phyloP scores from a whole-genome alignment of 345 rosid species.

The Barbarea vulgaris region DNA sequence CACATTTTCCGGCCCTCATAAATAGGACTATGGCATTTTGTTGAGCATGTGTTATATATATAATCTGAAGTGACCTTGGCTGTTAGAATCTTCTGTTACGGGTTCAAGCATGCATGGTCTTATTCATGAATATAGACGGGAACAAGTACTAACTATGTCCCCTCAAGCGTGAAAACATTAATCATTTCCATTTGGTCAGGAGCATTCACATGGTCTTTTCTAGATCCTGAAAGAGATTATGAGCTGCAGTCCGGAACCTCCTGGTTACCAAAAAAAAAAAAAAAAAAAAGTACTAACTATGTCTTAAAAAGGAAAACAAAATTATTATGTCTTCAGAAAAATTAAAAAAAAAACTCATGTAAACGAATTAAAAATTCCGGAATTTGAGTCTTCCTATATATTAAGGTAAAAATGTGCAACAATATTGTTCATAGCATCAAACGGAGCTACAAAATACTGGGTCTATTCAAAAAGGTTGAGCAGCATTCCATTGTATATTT shows the following conservation, averaged over 20 bases:
- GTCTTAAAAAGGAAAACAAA: no score
- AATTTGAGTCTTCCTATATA: background rate
- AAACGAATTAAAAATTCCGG: background rate
- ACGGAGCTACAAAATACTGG: background rate
- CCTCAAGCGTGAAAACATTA: no score
- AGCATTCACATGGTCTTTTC: no score
- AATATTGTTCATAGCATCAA: background rate
- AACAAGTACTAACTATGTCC: no score
- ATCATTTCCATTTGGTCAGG: no score
- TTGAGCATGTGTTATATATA: conserved; percentile 19
- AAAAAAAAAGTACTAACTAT: no score
- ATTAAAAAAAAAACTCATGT: background rate
- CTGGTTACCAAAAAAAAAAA: no score
- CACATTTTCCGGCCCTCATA: conserved; percentile 30
- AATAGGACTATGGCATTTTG: conserved; percentile 14
- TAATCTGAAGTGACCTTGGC: background rate
- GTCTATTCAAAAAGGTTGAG: background rate
- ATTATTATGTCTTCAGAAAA: background rate
- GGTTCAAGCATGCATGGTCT: no score
- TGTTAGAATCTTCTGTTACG: background rate
- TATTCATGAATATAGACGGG: no score
- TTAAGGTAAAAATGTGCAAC: background rate
- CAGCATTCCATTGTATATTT: background rate
- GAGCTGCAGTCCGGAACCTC: no score
- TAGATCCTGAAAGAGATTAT: no score